phyloP scores from a whole-genome alignment of 495 filamentous ascomycete genomes.

The Lepraria neglecta region DNA sequence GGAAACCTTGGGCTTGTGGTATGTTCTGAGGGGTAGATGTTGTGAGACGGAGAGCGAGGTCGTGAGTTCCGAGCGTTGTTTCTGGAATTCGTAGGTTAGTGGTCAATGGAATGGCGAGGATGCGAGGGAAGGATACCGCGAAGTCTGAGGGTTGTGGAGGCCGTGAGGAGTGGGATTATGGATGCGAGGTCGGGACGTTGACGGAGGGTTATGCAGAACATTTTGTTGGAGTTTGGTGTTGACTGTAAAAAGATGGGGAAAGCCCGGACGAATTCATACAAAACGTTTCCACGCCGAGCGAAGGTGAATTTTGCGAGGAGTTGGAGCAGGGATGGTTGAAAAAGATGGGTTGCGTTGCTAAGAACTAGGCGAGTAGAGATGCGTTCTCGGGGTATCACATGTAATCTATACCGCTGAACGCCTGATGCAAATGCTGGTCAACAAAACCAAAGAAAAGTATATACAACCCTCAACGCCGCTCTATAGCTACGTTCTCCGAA shows the following conservation, averaged over 20 bases:
- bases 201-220: conserved; percentile 53
- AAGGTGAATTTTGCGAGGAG: neutral
- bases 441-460: neutral
- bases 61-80: conserved; percentile 44
- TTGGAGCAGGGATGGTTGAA: neutral
- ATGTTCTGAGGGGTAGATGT: conserved; percentile 21
- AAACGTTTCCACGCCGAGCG: neutral
- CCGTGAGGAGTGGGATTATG: conserved; percentile 40
- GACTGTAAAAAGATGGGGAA: neutral
- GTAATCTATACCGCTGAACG: neutral
- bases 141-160: conserved; percentile 35
- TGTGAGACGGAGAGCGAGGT: conserved; percentile 42
- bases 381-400: conserved; percentile 14
- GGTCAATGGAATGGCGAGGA: conserved; percentile 27
- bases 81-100: conserved; percentile 37
- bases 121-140: conserved; percentile 43
- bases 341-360: conserved; percentile 8
- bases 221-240: conserved; percentile 14
- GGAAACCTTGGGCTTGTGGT: conserved; percentile 42
- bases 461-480: neutral
- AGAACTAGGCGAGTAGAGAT: conserved; percentile 22
- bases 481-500: neutral
- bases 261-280: too few relatives aligned
- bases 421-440: neutral
- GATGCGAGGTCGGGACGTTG: conserved; percentile 46